Evolutionary conservation across 1,284 basidiomycete genomes (phyloP), one percentile per base, ranked within the genome.

Genomic region (Pascua sp.): DNA sequence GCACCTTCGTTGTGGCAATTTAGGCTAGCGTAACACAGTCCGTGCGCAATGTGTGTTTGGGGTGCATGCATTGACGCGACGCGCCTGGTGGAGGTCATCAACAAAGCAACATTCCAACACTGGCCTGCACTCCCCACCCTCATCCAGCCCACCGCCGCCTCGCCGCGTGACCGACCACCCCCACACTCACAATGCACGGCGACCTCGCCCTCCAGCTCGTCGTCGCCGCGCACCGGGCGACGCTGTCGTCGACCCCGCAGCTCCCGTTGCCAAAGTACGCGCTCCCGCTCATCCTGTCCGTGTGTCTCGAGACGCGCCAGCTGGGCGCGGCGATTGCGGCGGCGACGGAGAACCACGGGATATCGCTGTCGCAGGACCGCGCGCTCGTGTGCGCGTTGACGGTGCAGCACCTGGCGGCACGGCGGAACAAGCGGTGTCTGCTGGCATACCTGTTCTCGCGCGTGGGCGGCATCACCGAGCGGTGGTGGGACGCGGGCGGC

Each of bases 401-500:
- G 51, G 85, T 97, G 66, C 86, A 89, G 68, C 91, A 96, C 73
- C 88, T 93, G 9, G 85, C 90, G 32, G 88, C 94, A 60, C 81
- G 86, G 47, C 84, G 92, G 63, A 96, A 97, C 81, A 95, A 96
- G 75, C 87, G 95, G 13, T 92, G 91, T 71, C 81, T 98, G 8
- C 84, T 97, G 41, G 91, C 91, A 1, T 98, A 98, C 78, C 90
- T 97, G 72, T 79, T 84, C 37, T 88, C 90, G 72, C 84, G 95
- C 38, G 77, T 91, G 44, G 87, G 91, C 67, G 85, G 86, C 56
- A 84, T 98, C 54, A 84, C 86, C 64, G 86, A 89, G 67, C 82
- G 90, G 77, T 95, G 91, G 77, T 97, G 94, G 93, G 80, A 85
- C n/a, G 84, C 85, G 12, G 92, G 91, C n/a, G 93, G 90, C n/a